Evolutionary conservation across 257 asterid species (phyloP).

Genomic region (Nicotiana tomentosiformis): DNA sequence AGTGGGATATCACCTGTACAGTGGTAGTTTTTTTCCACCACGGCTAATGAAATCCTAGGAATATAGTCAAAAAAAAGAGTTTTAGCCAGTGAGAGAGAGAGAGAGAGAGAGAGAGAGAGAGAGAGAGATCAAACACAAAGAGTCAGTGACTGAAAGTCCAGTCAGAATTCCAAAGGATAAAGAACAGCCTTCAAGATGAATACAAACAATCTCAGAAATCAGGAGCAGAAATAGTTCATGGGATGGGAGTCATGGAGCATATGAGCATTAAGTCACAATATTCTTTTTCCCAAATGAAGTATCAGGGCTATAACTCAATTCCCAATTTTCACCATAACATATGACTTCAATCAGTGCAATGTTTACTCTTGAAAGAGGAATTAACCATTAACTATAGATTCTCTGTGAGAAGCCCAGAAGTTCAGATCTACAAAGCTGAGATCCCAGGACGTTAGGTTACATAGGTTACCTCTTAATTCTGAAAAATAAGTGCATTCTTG

Average conservation of each 20-base stretch:
- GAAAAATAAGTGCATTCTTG: neutral
- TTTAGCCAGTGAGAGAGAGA: conserved; percentile 8
- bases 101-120: neutral
- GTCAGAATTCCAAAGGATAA: neutral
- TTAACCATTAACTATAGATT: neutral
- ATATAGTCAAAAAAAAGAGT: conserved; percentile 6
- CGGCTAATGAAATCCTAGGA: conserved; percentile 80
- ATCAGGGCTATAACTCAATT: neutral
- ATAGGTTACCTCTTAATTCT: neutral
- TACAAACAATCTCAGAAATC: neutral
- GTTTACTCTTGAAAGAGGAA: neutral
- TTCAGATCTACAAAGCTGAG: neutral
- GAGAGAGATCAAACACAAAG: conserved; percentile 12
- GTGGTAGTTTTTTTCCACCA: conserved; percentile 56
- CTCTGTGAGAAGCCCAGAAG: neutral
- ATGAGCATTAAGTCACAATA: conserved; percentile 5
- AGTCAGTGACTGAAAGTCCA: neutral
- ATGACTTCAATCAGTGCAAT: neutral
- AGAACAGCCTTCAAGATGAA: neutral
- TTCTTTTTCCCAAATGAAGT: neutral
- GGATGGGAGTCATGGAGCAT: conserved; percentile 1
- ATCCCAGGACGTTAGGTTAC: neutral
- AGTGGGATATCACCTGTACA: conserved; percentile 60
- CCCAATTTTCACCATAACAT: neutral
- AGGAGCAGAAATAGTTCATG: neutral